Evolutionary conservation across 2,329 filamentous ascomycete genomes (phyloP).

Genomic region (Trichoderma pleuroti): DNA sequence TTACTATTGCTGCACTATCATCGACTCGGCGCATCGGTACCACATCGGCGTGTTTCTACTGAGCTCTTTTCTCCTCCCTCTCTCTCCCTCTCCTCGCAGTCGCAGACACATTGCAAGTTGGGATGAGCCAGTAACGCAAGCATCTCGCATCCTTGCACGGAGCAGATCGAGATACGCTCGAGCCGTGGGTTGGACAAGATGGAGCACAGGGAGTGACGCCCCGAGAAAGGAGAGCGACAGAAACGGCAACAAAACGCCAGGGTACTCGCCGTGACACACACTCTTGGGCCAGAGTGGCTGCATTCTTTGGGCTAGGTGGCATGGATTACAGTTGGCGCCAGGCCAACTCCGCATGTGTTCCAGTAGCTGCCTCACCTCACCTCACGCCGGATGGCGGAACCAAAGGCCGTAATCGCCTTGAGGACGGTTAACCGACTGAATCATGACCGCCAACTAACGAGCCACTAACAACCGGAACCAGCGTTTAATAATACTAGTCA

Average conservation of each 20-base stretch:
- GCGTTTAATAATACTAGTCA: not conserved
- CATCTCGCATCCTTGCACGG: slow-evolving; percentile 1
- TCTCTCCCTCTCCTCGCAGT: not conserved
- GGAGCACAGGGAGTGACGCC: not conserved
- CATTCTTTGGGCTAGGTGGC: not conserved
- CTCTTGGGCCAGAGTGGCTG: slow-evolving; percentile 1
- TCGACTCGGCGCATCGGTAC: not conserved
- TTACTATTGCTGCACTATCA: not conserved
- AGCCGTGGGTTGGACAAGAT: slow-evolving; percentile 2
- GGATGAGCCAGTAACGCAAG: not conserved
- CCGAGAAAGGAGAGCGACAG: slow-evolving; percentile 9
- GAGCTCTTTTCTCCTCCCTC: not conserved
- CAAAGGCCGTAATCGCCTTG: not conserved
- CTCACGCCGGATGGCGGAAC: slow-evolving; percentile 2
- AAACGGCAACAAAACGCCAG: not conserved
- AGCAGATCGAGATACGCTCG: slow-evolving; percentile 12
- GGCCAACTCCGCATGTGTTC: slow-evolving; percentile 1
- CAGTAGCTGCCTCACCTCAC: slow-evolving; percentile 6
- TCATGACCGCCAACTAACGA: not conserved
- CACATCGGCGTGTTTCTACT: not conserved
- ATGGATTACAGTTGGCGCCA: not conserved
- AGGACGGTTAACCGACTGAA: not conserved
- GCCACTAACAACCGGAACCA: not conserved
- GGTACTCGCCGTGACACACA: not conserved
- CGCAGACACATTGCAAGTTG: not conserved